These are phyloP conservation scores for Dysphania ambrosioides DNA, from an alignment of 148 eudicot genomes.

Conservation along the genomic window DNA sequence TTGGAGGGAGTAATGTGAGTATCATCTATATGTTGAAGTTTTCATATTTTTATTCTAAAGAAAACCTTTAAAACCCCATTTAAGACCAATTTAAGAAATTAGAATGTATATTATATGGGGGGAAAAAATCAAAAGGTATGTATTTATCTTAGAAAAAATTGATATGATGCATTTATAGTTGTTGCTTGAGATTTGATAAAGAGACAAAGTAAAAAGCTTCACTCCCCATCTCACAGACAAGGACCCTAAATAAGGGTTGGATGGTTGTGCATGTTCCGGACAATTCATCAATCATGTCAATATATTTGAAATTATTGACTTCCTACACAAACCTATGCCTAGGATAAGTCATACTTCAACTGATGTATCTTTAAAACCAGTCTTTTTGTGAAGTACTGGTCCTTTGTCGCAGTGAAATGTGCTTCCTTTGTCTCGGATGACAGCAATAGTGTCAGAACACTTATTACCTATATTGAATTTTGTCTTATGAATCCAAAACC, in stretches of 20 bases:
- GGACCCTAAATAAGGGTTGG: conserved; percentile 9
- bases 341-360: conserved; percentile 1
- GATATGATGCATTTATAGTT: conserved; percentile 8
- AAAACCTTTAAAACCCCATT: no score
- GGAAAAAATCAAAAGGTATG: no score
- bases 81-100: no score
- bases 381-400: background rate
- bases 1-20: no score
- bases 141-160: no score
- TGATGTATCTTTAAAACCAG: background rate
- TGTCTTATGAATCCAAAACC: background rate
- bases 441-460: conserved; percentile 1
- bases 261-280: conserved; percentile 17
- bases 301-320: background rate
- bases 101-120: no score
- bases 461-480: background rate
- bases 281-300: conserved; percentile 15
- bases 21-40: no score
- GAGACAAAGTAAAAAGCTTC: conserved; percentile 1
- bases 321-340: background rate
- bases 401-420: background rate
- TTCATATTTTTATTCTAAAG: no score
- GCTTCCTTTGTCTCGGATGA: background rate
- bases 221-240: conserved; percentile 2
- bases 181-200: conserved; percentile 14